Conservation (phyloP, 1,284 basidiomycete genomes). For the Exobasidium cylindrosporum region DNA sequence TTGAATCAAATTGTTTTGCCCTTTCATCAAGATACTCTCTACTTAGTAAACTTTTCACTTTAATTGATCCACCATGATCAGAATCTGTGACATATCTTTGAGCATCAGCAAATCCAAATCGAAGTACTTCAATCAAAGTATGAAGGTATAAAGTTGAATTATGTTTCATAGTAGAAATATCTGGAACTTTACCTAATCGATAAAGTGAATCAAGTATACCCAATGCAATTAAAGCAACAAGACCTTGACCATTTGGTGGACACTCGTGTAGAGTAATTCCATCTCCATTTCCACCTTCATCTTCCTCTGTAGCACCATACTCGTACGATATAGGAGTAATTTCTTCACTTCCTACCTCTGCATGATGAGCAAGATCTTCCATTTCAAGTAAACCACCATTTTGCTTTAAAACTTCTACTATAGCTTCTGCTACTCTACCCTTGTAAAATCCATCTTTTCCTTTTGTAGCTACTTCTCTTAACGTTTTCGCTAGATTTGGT, state of each 20-base stretch:
- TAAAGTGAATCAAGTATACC: slow-evolving; percentile 87
- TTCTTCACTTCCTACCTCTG: slow-evolving; percentile 62
- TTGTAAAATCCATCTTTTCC: slow-evolving; percentile 91
- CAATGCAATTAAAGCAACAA: slow-evolving; percentile 86
- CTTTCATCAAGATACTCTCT: slow-evolving; percentile 76
- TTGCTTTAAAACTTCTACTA: slow-evolving; percentile 69
- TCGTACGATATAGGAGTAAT: slow-evolving; percentile 88
- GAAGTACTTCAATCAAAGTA: slow-evolving; percentile 73
- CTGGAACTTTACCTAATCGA: slow-evolving; percentile 67
- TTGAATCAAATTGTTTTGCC: slow-evolving; percentile 74
- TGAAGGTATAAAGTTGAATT: slow-evolving; percentile 86
- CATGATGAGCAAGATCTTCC: slow-evolving; percentile 76
- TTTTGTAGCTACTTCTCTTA: slow-evolving; percentile 72
- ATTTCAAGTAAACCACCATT: slow-evolving; percentile 87
- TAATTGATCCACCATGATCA: slow-evolving; percentile 67
- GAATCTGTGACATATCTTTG: slow-evolving; percentile 87
- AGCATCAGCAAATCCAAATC: slow-evolving; percentile 75
- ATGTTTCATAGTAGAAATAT: slow-evolving; percentile 75
- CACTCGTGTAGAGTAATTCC: slow-evolving; percentile 63
- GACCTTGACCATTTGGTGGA: slow-evolving; percentile 90
- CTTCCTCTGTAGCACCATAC: slow-evolving; percentile 61
- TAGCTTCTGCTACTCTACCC: slow-evolving; percentile 80
- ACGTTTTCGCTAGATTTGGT: slow-evolving; percentile 77
- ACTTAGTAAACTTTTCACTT: slow-evolving; percentile 59
- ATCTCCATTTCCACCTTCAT: slow-evolving; percentile 63